Evolutionary conservation across 139 green algal genomes (phyloP), one percentile per base, ranked within the genome.

Genomic region (Astrephomene gubernaculifera): DNA sequence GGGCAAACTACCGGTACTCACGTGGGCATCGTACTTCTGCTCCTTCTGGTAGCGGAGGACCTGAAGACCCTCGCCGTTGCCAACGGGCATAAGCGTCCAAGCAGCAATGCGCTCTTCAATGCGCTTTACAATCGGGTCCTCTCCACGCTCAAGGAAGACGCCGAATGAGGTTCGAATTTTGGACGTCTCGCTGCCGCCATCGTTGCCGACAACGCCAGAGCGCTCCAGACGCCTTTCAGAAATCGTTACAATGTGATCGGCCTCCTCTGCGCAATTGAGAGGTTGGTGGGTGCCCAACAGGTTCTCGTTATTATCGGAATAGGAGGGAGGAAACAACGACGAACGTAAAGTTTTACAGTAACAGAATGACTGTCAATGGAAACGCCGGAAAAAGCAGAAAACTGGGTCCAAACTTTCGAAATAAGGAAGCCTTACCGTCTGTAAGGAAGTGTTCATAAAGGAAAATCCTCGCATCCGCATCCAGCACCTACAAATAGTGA

Each of bases 51-150:
- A 90, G 31, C 88, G 87, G 72, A 98, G 91, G 49, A 98, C 94
- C 68, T 98, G 95, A 57, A 98, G 86, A 21, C 88, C 93, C 85
- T 98, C 95, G 19, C 87, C 88, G 54, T 91, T 67, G 27, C 82
- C 61, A 19, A 91, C 85, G 22, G 90, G 86, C 44, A 92, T 88
- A 57, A 93, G 79, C 21, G 90, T 92, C 91, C 87, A 91, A 31
- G 89, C 86, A 10, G 87, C 71, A 27, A 94, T 82, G 22, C 91
- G 84, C 33, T 84, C 35, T 75, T 94, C 91, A 57, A 94, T 88
- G 36, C 80, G 88, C 60, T 83, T 72, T n/a, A 83, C 43, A 29
- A 83, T 73, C 5, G 83, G 53, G 76, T 92, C 87, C 17, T 88
- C 49, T 6, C 57, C 72, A 2, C 88, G 79, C 54, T 91, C 76